phyloP scores from a whole-genome alignment of 768 basidiomycete species.

The Boletellus sp. region DNA sequence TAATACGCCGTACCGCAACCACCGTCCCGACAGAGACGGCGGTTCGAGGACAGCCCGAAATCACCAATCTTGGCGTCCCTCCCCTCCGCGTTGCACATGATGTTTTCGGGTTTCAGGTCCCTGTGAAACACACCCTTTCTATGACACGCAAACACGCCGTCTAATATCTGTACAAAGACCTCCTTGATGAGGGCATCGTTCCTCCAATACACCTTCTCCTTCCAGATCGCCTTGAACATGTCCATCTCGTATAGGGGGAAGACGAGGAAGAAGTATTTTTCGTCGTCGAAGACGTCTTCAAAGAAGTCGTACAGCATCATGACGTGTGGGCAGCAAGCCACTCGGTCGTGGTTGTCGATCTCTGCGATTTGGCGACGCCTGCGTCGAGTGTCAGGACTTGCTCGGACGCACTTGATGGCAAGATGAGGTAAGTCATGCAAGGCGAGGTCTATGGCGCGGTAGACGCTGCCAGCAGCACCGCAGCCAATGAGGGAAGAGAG shows the following conservation, averaged over 20 bases:
- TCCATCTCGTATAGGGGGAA: slow-evolving; percentile 62
- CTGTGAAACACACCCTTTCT: slow-evolving; percentile 70
- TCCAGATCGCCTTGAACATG: slow-evolving; percentile 56
- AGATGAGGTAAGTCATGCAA: slow-evolving; percentile 40
- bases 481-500: slow-evolving; percentile 63
- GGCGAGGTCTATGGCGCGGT: slow-evolving; percentile 58
- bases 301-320: slow-evolving; percentile 63
- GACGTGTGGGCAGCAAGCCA: slow-evolving; percentile 49
- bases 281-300: slow-evolving; percentile 57
- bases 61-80: slow-evolving; percentile 60
- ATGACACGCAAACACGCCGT: slow-evolving; percentile 76
- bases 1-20: slow-evolving; percentile 60
- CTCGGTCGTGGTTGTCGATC: slow-evolving; percentile 48
- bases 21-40: slow-evolving; percentile 44
- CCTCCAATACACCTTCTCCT: slow-evolving; percentile 46
- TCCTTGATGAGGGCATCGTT: slow-evolving; percentile 59
- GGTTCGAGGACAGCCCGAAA: slow-evolving; percentile 66
- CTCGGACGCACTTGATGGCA: slow-evolving; percentile 74
- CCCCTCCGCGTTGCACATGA: slow-evolving; percentile 58
- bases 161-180: slow-evolving; percentile 72
- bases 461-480: slow-evolving; percentile 77
- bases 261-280: slow-evolving; percentile 61
- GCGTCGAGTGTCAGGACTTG: slow-evolving; percentile 46
- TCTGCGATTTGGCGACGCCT: slow-evolving; percentile 65
- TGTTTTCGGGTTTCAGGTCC: slow-evolving; percentile 85